These are phyloP conservation scores for Benincasa hispida DNA, from an alignment of 306 rosid genomes.

Conservation along the genomic window DNA sequence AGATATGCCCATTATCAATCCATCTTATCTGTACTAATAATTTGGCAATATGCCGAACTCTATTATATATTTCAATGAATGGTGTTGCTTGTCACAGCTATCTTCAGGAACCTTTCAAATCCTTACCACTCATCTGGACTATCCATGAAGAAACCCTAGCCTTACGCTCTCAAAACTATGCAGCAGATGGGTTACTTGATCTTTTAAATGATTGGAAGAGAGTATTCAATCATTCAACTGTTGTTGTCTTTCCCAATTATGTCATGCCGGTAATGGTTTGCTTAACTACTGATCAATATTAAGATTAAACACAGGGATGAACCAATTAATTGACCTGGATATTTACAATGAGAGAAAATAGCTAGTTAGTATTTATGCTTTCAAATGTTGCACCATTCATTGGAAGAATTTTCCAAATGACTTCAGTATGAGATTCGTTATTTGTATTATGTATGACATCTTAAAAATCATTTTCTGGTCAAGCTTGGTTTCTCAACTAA, in stretches of 20 bases:
- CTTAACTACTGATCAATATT: constrained; percentile 11
- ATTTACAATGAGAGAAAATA: not conserved
- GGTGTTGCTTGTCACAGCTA: constrained; percentile 65
- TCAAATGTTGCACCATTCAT: not conserved
- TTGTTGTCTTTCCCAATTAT: constrained; percentile 86
- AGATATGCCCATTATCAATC: not conserved
- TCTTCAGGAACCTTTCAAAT: constrained; percentile 94
- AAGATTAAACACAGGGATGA: constrained; percentile 1
- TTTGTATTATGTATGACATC: not conserved
- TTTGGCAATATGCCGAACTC: not conserved
- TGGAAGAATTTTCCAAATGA: not conserved
- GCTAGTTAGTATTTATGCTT: not conserved
- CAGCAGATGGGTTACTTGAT: constrained; percentile 33
- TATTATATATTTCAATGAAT: not conserved
- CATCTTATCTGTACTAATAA: not conserved
- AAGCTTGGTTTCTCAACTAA: not conserved
- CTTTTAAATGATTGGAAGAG: constrained; percentile 82
- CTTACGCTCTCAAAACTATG: constrained; percentile 51
- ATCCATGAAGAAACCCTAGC: constrained; percentile 72
- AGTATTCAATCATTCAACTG: constrained; percentile 79
- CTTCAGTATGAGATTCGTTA: not conserved
- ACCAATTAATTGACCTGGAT: not conserved
- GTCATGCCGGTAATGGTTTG: constrained; percentile 66
- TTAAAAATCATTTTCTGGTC: not conserved
- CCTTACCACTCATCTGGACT: constrained; percentile 79